Evolutionary conservation across 768 basidiomycete species (phyloP).

Genomic region (Kondoa malvinella): DNA sequence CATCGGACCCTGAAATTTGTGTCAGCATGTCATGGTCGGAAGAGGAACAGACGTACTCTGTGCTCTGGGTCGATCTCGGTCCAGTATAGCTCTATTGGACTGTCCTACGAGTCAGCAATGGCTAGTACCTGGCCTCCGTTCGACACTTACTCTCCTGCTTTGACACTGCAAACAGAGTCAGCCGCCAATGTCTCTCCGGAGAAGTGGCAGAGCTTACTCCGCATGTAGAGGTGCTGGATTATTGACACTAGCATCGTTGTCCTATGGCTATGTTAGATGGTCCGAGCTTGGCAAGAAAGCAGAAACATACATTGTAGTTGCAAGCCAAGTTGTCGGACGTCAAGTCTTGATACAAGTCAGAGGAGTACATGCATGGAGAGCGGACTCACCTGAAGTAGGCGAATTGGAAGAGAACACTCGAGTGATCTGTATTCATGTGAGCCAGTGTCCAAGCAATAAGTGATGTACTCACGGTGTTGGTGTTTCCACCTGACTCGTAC

Average conservation of each 20-base stretch:
- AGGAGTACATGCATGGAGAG: not conserved
- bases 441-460: too few relatives aligned
- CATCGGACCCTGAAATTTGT: not conserved
- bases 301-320: not conserved
- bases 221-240: not conserved
- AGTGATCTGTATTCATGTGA: too few relatives aligned
- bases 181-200: not conserved
- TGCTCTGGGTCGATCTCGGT: not conserved
- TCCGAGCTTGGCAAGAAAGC: too few relatives aligned
- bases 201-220: not conserved
- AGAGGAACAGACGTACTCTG: too few relatives aligned
- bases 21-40: not conserved
- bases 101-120: not conserved
- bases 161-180: not conserved
- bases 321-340: not conserved
- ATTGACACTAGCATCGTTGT: not conserved
- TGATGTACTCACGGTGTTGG: too few relatives aligned
- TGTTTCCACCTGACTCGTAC: not conserved
- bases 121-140: not conserved
- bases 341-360: not conserved
- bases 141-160: not conserved
- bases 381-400: not conserved
- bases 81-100: not conserved
- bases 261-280: too few relatives aligned
- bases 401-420: not conserved